Evolutionary conservation across 2,329 filamentous ascomycete genomes (phyloP).

Genomic region (Dendrostoma leiphaemia): DNA sequence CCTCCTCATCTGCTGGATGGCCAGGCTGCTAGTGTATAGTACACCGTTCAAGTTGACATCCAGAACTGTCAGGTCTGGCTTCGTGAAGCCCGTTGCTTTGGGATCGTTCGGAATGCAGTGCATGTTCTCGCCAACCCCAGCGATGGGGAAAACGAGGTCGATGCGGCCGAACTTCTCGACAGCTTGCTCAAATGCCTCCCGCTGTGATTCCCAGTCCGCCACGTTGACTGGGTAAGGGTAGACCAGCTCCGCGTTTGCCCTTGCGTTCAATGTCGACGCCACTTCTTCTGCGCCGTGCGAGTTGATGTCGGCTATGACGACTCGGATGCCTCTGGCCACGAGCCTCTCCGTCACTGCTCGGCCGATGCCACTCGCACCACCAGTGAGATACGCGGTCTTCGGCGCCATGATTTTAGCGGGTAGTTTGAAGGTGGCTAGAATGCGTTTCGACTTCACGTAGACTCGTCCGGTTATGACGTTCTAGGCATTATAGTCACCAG

Average conservation of each 20-base stretch:
- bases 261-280: background rate
- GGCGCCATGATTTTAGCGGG: no score
- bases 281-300: background rate
- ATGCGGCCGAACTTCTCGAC: background rate
- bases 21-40: background rate
- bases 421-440: no score
- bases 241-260: background rate
- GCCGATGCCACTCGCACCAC: background rate
- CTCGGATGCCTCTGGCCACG: background rate
- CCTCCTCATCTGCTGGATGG: background rate
- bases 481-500: no score
- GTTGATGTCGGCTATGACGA: background rate
- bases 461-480: no score
- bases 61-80: background rate
- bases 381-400: background rate
- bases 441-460: no score
- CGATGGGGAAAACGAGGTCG: background rate
- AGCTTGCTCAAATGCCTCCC: background rate
- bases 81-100: background rate
- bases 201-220: background rate
- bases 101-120: background rate
- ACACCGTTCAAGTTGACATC: background rate
- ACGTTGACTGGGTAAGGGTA: background rate
- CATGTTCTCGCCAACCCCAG: background rate
- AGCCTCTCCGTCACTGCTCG: background rate